Evolutionary conservation across 2,329 filamentous ascomycete species (phyloP).

Genomic region (Trichoderma koningii): DNA sequence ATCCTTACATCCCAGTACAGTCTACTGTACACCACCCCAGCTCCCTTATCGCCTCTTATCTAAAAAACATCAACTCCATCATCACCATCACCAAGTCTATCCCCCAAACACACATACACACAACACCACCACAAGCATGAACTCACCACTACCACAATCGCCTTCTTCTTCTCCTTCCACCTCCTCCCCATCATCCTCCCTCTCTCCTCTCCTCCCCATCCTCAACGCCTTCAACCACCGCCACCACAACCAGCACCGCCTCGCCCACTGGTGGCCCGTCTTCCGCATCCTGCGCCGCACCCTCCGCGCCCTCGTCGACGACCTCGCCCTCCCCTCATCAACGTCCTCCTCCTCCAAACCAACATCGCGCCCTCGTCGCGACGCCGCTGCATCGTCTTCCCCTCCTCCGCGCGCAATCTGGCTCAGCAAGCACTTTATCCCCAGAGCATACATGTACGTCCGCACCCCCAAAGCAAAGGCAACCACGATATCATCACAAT

Average conservation of each 20-base stretch:
- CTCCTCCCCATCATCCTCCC: conserved; percentile 32
- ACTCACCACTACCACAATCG: neutral
- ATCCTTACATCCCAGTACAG: conserved; percentile 1
- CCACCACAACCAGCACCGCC: conserved; percentile 88
- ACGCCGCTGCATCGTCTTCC: neutral
- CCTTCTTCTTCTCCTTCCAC: neutral
- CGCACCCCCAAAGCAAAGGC: too few relatives aligned
- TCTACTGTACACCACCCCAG: neutral
- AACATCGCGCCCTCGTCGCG: neutral
- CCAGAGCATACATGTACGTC: conserved; percentile 43
- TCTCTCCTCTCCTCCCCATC: conserved; percentile 52
- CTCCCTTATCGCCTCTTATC: conserved; percentile 11
- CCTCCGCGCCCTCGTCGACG: conserved; percentile 54
- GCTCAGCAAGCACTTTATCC: conserved; percentile 38
- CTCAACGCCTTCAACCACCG: conserved; percentile 76
- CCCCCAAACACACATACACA: neutral
- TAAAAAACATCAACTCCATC: neutral
- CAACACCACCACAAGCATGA: neutral
- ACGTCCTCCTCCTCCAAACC: neutral
- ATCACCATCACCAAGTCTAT: neutral
- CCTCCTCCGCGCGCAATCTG: conserved; percentile 33
- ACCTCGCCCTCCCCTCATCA: conserved; percentile 7
- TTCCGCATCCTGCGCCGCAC: conserved; percentile 72
- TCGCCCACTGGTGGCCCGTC: conserved; percentile 76
- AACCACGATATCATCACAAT: neutral